A percentile compares a stretch with the other conserved stretches of the same genome.
phyloP scores from a whole-genome alignment of 805 yeast species.

The Cyberlindnera japonica region DNA sequence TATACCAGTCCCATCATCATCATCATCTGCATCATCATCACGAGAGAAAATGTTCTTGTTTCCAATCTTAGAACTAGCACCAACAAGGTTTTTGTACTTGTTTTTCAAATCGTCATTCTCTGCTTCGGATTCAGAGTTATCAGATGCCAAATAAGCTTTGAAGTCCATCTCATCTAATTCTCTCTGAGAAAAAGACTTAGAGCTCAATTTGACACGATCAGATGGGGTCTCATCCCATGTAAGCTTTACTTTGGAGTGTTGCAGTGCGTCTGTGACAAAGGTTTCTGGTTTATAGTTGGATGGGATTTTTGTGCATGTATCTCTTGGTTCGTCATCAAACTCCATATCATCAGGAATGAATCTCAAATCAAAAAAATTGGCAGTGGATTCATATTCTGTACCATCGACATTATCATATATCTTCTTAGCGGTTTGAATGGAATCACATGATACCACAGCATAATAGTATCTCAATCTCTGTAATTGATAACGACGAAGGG shows the following conservation, averaged over 20 bases:
- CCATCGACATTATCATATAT: constrained; percentile 91
- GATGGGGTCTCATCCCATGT: constrained; percentile 99
- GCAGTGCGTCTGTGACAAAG: constrained; percentile 92
- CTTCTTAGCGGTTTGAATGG: constrained; percentile 60
- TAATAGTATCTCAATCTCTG: constrained; percentile 91
- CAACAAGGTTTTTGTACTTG: constrained; percentile 60
- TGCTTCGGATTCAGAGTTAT: constrained; percentile 47
- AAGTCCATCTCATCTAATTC: constrained; percentile 91
- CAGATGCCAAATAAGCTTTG: constrained; percentile 86
- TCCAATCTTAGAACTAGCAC: constrained; percentile 36
- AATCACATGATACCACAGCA: constrained; percentile 84
- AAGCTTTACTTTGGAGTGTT: constrained; percentile 91
- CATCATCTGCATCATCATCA: constrained; percentile 30
- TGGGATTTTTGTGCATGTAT: constrained; percentile 69
- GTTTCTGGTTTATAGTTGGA: constrained; percentile 69
- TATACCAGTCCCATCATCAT: constrained; percentile 63
- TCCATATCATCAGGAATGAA: constrained; percentile 92
- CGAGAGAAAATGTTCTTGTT: constrained; percentile 32
- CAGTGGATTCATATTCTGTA: constrained; percentile 92
- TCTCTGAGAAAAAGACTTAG: constrained; percentile 79
- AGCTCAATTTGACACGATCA: constrained; percentile 72
- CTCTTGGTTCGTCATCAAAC: constrained; percentile 76
- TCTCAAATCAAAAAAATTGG: constrained; percentile 88
- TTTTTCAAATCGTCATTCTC: constrained; percentile 37
- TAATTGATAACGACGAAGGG: constrained; percentile 83